Conservation (phyloP, 441 rosid species). For the Populus hybrid region DNA sequence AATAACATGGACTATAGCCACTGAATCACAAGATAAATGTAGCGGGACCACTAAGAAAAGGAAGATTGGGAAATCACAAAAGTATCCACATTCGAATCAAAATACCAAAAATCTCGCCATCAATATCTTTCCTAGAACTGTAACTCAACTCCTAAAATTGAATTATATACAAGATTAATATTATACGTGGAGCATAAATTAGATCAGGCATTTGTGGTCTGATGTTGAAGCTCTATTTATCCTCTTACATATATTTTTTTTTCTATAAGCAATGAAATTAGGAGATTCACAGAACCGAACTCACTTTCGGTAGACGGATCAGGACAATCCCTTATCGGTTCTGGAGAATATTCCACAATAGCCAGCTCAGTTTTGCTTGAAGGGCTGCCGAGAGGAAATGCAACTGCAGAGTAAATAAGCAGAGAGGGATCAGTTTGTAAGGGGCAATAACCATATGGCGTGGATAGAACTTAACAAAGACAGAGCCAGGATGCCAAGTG, state of each 20-base stretch:
- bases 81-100: conserved; percentile 10
- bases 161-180: conserved; percentile 6
- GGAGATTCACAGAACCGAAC: conserved; percentile 2
- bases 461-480: conserved; percentile 1
- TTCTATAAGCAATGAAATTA: neutral
- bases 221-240: conserved; percentile 17
- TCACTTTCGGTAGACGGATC: conserved; percentile 46
- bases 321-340: conserved; percentile 30
- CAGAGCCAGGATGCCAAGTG: neutral
- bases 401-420: conserved; percentile 32
- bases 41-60: conserved; percentile 27
- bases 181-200: conserved; percentile 15
- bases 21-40: conserved; percentile 22
- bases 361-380: conserved; percentile 52
- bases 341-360: conserved; percentile 60
- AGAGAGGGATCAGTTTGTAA: neutral
- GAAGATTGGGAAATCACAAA: neutral
- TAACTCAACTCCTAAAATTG: conserved; percentile 10
- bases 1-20: conserved; percentile 19
- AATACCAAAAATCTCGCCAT: neutral
- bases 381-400: conserved; percentile 41
- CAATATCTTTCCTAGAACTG: conserved; percentile 4
- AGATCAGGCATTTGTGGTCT: conserved; percentile 26
- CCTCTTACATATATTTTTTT: conserved; percentile 3
- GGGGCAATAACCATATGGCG: neutral